These are phyloP conservation scores for Daldinia bambusicola DNA, from an alignment of 495 filamentous ascomycete genomes.

Conservation along the genomic window DNA sequence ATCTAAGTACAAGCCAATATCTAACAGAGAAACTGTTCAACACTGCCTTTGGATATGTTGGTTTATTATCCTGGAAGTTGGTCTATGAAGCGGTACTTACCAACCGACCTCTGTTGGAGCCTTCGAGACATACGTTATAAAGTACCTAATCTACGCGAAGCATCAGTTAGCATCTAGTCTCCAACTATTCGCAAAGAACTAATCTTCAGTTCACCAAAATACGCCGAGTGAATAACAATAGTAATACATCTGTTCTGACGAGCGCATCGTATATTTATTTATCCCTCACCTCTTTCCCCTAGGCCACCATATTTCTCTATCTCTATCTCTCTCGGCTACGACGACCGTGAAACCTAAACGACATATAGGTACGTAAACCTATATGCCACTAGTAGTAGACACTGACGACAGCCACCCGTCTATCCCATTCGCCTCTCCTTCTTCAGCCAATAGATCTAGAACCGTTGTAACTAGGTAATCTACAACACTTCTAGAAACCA, in stretches of 20 bases:
- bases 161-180: neutral
- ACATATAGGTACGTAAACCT: neutral
- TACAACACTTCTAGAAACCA: conserved; percentile 12
- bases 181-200: neutral
- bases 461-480: neutral
- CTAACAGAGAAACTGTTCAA: too few relatives aligned
- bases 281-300: neutral
- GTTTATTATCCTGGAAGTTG: too few relatives aligned
- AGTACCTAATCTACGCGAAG: neutral
- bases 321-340: neutral
- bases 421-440: conserved; percentile 46
- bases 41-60: too few relatives aligned
- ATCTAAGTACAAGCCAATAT: too few relatives aligned
- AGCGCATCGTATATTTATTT: neutral
- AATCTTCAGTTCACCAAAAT: neutral
- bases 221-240: neutral
- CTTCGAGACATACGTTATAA: too few relatives aligned
- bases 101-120: too few relatives aligned
- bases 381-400: conserved; percentile 1
- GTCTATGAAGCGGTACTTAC: too few relatives aligned
- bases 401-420: conserved; percentile 45
- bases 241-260: neutral
- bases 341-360: neutral
- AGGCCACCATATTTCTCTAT: neutral
- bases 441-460: conserved; percentile 14